Conservation (phyloP, 805 yeast genomes). For the Ogataea trehalophila region DNA sequence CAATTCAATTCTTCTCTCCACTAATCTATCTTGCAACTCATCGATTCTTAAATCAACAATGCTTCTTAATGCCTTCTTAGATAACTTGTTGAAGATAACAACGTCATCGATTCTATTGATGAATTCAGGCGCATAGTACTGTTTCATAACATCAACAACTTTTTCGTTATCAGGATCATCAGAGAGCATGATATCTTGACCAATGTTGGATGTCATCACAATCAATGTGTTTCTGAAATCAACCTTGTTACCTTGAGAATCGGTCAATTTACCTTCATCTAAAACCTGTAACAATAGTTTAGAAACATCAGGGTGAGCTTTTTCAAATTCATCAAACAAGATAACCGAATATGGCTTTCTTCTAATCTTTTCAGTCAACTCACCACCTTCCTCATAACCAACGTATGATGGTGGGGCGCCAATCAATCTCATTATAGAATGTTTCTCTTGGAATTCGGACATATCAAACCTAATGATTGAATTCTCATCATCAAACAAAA, state of each 20-base stretch:
- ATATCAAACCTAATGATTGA: constrained; percentile 91
- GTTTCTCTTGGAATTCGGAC: constrained; percentile 97
- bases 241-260: constrained; percentile 89
- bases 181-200: constrained; percentile 78
- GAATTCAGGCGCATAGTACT: constrained; percentile 88
- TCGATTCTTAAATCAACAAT: constrained; percentile 81
- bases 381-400: constrained; percentile 94
- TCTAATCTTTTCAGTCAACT: constrained; percentile 92
- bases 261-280: constrained; percentile 93
- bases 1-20: constrained; percentile 68
- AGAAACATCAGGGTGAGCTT: constrained; percentile 94
- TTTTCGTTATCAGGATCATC: constrained; percentile 53
- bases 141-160: constrained; percentile 66
- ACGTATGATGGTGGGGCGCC: constrained; percentile 99
- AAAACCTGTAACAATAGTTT: constrained; percentile 85
- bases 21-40: constrained; percentile 76
- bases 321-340: constrained; percentile 92
- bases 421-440: constrained; percentile 81
- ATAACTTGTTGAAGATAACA: constrained; percentile 86
- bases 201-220: constrained; percentile 95
- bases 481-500: constrained; percentile 81
- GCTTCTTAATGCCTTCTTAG: constrained; percentile 65
- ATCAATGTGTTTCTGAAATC: constrained; percentile 93
- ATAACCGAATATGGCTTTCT: constrained; percentile 93
- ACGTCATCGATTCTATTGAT: constrained; percentile 91